Evolutionary conservation across 495 filamentous ascomycete genomes (phyloP).

Genomic region (Hypoxylon perforatum): DNA sequence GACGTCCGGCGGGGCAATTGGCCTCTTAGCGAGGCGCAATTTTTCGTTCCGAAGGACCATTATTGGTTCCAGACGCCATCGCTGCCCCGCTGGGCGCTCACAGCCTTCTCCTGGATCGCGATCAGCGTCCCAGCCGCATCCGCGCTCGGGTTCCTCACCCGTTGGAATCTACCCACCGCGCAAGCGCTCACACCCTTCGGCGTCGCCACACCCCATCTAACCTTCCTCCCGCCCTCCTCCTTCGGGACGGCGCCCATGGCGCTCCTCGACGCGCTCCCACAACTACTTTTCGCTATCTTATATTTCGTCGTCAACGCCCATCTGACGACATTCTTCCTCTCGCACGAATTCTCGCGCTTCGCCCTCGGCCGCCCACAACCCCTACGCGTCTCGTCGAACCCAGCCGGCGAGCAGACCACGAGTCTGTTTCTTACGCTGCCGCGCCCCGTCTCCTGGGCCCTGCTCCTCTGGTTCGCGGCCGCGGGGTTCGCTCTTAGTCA

Average conservation of each 20-base stretch:
- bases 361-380: conserved; percentile 42
- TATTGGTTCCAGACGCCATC: conserved; percentile 56
- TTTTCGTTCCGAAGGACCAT: conserved; percentile 52
- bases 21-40: conserved; percentile 49
- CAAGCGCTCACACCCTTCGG: conserved; percentile 48
- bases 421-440: conserved; percentile 57
- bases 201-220: conserved; percentile 36
- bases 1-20: conserved; percentile 54
- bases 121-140: conserved; percentile 45
- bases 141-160: conserved; percentile 43
- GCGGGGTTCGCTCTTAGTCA: conserved; percentile 54
- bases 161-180: conserved; percentile 22
- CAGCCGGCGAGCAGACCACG: conserved; percentile 49
- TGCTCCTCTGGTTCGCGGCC: conserved; percentile 49
- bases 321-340: conserved; percentile 53
- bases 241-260: conserved; percentile 37
- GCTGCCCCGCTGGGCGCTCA: conserved; percentile 48
- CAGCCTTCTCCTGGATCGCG: conserved; percentile 42
- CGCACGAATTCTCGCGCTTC: conserved; percentile 57
- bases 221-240: conserved; percentile 35
- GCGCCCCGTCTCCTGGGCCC: conserved; percentile 49
- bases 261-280: conserved; percentile 50
- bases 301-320: conserved; percentile 55
- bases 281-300: conserved; percentile 53
- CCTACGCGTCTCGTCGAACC: conserved; percentile 51